These are phyloP conservation scores for Plasmodium sp. DNA, from an alignment of 169 alveolate species.

Conservation along the genomic window DNA sequence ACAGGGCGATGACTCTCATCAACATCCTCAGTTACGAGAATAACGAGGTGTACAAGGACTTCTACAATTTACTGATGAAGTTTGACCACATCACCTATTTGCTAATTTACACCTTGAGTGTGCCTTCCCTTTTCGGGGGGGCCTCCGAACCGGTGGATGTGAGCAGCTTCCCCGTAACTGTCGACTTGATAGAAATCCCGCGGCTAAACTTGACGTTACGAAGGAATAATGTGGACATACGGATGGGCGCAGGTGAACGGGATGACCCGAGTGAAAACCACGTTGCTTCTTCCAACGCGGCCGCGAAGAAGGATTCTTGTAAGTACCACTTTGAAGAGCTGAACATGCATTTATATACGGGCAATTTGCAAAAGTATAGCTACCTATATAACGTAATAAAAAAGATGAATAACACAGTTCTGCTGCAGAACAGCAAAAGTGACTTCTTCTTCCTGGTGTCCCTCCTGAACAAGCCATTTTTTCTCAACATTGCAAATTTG, in stretches of 20 bases:
- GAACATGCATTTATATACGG: conserved; percentile 57
- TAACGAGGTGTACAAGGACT: conserved; percentile 60
- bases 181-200: conserved; percentile 65
- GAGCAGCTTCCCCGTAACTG: background rate
- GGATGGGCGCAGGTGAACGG: background rate
- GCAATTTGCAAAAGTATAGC: conserved; percentile 54
- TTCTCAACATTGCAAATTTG: conserved; percentile 55
- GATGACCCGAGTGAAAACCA: background rate
- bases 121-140: conserved; percentile 32
- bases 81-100: conserved; percentile 70
- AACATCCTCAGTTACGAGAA: conserved; percentile 60
- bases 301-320: conserved; percentile 7
- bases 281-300: background rate
- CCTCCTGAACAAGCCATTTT: conserved; percentile 67
- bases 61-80: conserved; percentile 40
- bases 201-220: conserved; percentile 45
- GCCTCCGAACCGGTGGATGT: background rate
- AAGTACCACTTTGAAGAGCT: conserved; percentile 67
- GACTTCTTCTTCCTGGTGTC: conserved; percentile 72
- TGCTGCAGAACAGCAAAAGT: conserved; percentile 64
- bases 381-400: conserved; percentile 70
- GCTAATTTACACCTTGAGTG: conserved; percentile 46
- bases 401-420: conserved; percentile 67
- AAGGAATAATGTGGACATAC: conserved; percentile 39
- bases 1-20: conserved; percentile 45